These are phyloP conservation scores for Candida adriatica DNA, from an alignment of 805 yeast genomes.

Conservation along the genomic window DNA sequence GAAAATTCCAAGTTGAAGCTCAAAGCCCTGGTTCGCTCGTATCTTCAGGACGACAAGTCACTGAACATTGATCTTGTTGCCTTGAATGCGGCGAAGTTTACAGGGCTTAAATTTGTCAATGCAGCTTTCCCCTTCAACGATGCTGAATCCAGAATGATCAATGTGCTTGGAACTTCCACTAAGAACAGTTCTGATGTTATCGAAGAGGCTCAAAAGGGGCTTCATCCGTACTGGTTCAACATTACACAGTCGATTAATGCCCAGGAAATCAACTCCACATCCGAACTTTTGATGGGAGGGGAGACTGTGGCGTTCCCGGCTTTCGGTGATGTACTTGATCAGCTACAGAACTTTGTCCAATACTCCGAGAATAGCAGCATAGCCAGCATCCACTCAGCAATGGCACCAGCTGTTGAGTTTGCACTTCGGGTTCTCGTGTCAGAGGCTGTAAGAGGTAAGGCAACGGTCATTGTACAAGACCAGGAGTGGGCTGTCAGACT, in stretches of 20 bases:
- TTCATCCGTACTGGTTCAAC: slow-evolving; percentile 78
- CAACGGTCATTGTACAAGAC: slow-evolving; percentile 57
- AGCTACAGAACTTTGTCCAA: slow-evolving; percentile 25
- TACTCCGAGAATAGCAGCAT: slow-evolving; percentile 17
- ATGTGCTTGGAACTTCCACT: slow-evolving; percentile 55
- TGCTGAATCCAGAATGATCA: slow-evolving; percentile 57
- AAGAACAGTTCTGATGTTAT: slow-evolving; percentile 62
- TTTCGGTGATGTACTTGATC: slow-evolving; percentile 34
- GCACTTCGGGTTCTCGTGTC: slow-evolving; percentile 54
- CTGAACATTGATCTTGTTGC: slow-evolving; percentile 24
- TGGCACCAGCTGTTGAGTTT: slow-evolving; percentile 44
- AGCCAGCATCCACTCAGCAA: slow-evolving; percentile 26
- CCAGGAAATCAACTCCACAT: slow-evolving; percentile 34
- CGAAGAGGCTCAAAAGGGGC: slow-evolving; percentile 74
- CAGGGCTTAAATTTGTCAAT: slow-evolving; percentile 59
- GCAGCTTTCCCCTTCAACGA: slow-evolving; percentile 61
- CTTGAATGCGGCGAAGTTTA: slow-evolving; percentile 48
- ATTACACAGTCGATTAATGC: slow-evolving; percentile 41
- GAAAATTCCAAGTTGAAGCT: slow-evolving; percentile 33
- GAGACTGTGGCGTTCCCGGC: slow-evolving; percentile 45
- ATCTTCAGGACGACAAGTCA: slow-evolving; percentile 29
- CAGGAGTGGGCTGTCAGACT: slow-evolving; percentile 68
- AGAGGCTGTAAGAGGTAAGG: slow-evolving; percentile 46
- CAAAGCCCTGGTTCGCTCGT: slow-evolving; percentile 30
- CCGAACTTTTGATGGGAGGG: slow-evolving; percentile 35